These are phyloP conservation scores for Exidia glandulosa DNA, from an alignment of 768 basidiomycete genomes.

Conservation along the genomic window DNA sequence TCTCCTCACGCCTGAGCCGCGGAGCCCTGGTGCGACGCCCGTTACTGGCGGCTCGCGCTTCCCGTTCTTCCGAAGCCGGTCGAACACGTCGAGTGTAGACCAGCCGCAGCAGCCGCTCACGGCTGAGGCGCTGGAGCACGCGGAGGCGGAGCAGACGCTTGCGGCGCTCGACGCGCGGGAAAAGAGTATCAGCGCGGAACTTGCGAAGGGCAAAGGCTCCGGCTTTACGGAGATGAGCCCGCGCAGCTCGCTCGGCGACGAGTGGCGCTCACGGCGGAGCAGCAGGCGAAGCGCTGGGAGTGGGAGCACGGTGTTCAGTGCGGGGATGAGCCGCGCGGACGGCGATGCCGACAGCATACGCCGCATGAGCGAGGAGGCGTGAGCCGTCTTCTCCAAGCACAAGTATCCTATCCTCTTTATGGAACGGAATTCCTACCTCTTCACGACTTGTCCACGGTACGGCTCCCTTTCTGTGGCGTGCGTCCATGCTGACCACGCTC, in stretches of 20 bases:
- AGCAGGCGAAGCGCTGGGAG: constrained; percentile 46
- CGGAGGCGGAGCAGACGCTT: constrained; percentile 64
- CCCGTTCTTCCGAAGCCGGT: constrained; percentile 57
- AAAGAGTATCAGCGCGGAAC: constrained; percentile 55
- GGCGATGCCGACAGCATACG: constrained; percentile 35
- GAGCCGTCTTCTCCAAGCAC: background rate
- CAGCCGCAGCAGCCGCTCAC: constrained; percentile 34
- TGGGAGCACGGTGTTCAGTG: constrained; percentile 79
- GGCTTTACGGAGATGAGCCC: constrained; percentile 70
- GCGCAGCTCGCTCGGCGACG: constrained; percentile 25
- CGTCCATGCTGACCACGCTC: no score
- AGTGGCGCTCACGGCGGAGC: constrained; percentile 45
- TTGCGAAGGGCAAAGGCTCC: constrained; percentile 59
- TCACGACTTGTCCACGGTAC: no score
- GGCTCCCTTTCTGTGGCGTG: no score
- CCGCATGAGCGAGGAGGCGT: constrained; percentile 4
- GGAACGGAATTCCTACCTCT: no score
- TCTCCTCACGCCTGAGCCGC: background rate
- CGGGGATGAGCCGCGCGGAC: constrained; percentile 47
- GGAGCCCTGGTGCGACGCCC: constrained; percentile 19
- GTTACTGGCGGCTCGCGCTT: constrained; percentile 37
- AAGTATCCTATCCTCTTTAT: no score
- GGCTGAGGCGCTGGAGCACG: constrained; percentile 66
- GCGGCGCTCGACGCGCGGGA: constrained; percentile 76
- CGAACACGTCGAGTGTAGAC: constrained; percentile 26